Conservation (phyloP, 768 basidiomycete genomes). For the Trametes sanguinea region DNA sequence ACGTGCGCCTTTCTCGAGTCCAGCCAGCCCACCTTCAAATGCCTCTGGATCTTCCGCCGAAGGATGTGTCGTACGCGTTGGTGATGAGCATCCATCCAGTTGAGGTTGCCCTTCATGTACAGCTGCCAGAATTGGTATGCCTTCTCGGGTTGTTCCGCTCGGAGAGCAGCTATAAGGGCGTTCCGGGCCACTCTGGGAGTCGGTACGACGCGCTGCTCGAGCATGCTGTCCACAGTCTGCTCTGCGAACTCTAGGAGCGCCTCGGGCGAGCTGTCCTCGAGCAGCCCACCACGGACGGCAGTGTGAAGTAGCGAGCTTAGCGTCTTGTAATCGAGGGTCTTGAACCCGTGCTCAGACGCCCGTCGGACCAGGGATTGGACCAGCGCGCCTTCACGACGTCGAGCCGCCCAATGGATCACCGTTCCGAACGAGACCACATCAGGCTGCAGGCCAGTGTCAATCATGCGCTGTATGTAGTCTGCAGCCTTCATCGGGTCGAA, state of each 20-base stretch:
- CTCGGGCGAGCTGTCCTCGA: constrained; percentile 23
- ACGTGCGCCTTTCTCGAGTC: constrained; percentile 23
- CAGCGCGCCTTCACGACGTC: constrained; percentile 45
- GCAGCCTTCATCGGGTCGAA: constrained; percentile 49
- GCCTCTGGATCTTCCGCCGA: constrained; percentile 35
- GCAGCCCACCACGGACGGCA: constrained; percentile 31
- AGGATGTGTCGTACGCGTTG: constrained; percentile 45
- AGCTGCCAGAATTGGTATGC: constrained; percentile 64
- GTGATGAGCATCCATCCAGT: constrained; percentile 54
- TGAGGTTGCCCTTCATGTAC: constrained; percentile 42
- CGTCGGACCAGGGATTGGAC: constrained; percentile 44
- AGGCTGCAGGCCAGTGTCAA: constrained; percentile 47
- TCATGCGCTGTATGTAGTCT: constrained; percentile 53
- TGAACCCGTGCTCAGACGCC: constrained; percentile 39
- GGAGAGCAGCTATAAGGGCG: constrained; percentile 53
- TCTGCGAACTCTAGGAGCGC: constrained; percentile 44
- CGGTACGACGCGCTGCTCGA: constrained; percentile 38
- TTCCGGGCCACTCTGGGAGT: constrained; percentile 52
- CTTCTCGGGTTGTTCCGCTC: constrained; percentile 47
- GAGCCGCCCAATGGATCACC: constrained; percentile 58
- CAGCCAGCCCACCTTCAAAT: constrained; percentile 32
- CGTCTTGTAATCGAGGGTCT: constrained; percentile 48
- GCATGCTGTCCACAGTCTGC: constrained; percentile 43
- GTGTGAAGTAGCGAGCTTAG: constrained; percentile 50
- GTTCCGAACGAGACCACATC: constrained; percentile 61